Base-by-base conservation (phyloP, 257 asterid species). In the Rhazya stricta region DNA sequence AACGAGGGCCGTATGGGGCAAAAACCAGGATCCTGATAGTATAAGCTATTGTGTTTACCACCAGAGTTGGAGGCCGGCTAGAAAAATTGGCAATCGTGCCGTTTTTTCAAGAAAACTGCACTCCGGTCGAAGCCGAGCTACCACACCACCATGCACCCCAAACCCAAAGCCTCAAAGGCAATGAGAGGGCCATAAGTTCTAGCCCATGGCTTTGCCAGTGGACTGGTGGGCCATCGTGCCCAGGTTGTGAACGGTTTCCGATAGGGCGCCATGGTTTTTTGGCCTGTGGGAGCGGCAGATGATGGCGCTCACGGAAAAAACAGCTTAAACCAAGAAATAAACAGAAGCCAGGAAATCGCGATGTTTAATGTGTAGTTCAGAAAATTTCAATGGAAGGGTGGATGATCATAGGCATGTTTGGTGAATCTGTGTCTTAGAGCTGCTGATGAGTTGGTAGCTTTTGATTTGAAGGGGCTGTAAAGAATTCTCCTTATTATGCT, bases 1-100 rank as follows among this genome's bases (percentile, higher is more conserved):
- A 94, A 78, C 99, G 86, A 0, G 97, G 96, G 5, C 99, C 99
- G 67, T 94, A 94, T 0, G 97, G 97, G 2, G 97, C 97, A 67
- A 94, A 94, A 1, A 94, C 97, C 80, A 92, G 36, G 68, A n/a
- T 94, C 99, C 62, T 90, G 96, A 60, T 90, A 92, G 62, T 89
- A 46, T 94, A 94, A 15, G 99, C 97, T 8, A 94, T n/a, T 83
- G 75, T 94, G 81, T 43, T 89, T 83, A 8, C 95, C 97, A 2
- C 97, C 99, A 21, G 97, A 77, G 77, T 86, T 90, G 0, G 96
- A 32, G 99, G 97, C 66, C 99, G 89, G 89, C 82, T 89, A 12
- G 88, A 82, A 79, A 94, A 94, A 43, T 94, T 94, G 1, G 90
- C 83, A n/a, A 45, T 94, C 97, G 74, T 92, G 90, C 12, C n/a